Conservation (phyloP, 1,284 basidiomycete species). For the Pseudozyma thailandica region DNA sequence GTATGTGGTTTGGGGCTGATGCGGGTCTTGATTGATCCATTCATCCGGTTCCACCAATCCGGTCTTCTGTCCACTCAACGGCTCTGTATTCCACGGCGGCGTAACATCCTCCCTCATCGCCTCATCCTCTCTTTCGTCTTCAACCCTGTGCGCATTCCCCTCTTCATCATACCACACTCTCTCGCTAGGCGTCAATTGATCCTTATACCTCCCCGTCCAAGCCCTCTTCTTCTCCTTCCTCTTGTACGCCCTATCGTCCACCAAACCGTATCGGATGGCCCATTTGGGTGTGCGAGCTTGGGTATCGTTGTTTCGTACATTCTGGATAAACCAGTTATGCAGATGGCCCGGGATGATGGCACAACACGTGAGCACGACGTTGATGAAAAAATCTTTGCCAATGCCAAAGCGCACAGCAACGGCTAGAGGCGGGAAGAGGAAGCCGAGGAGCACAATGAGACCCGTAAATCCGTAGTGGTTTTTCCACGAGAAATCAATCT, state of each 20-base stretch:
- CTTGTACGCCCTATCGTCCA: slow-evolving; percentile 45
- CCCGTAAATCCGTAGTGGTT: slow-evolving; percentile 56
- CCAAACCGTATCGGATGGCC: slow-evolving; percentile 56
- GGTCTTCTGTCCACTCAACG: slow-evolving; percentile 16
- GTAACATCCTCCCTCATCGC: background rate
- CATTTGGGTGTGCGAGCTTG: slow-evolving; percentile 54
- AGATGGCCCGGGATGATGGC: slow-evolving; percentile 73
- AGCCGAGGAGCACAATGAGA: slow-evolving; percentile 57
- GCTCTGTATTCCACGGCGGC: slow-evolving; percentile 13
- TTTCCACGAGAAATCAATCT: slow-evolving; percentile 50
- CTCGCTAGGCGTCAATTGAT: slow-evolving; percentile 30
- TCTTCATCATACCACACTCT: slow-evolving; percentile 54
- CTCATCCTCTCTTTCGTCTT: slow-evolving; percentile 3
- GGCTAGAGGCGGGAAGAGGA: slow-evolving; percentile 71
- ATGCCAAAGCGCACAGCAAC: slow-evolving; percentile 94
- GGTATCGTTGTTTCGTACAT: slow-evolving; percentile 60
- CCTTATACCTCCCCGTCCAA: slow-evolving; percentile 52
- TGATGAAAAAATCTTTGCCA: slow-evolving; percentile 91
- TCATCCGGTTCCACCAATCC: slow-evolving; percentile 30
- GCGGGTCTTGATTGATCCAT: slow-evolving; percentile 33
- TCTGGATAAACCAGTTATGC: slow-evolving; percentile 53
- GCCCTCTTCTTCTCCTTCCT: slow-evolving; percentile 36
- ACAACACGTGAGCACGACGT: slow-evolving; percentile 84
- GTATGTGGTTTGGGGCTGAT: slow-evolving; percentile 7
- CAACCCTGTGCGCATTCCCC: slow-evolving; percentile 40